These are phyloP conservation scores for Fabrea salina DNA, from an alignment of 169 alveolate genomes.

Conservation along the genomic window DNA sequence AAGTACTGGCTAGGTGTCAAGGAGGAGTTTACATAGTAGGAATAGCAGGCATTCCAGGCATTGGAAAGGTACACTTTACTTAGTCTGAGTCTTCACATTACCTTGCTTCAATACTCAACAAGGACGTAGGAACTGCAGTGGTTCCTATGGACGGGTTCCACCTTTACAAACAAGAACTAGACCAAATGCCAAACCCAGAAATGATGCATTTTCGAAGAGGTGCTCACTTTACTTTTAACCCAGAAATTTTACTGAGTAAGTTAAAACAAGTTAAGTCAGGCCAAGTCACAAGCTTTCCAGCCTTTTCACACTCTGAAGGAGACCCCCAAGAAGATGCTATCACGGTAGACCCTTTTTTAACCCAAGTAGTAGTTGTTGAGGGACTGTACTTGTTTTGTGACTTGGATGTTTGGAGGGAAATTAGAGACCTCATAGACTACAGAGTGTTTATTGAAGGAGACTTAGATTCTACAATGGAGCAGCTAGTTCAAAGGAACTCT, in stretches of 20 bases:
- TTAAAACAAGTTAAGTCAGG: background rate
- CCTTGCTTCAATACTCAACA: background rate
- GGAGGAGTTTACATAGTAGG: background rate
- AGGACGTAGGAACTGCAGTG: background rate
- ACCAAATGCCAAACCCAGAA: background rate
- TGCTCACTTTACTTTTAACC: background rate
- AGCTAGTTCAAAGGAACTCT: background rate
- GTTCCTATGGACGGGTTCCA: slow-evolving; percentile 16
- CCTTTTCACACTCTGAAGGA: background rate
- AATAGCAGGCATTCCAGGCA: background rate
- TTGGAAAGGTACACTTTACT: background rate
- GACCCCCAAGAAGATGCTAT: slow-evolving; percentile 1
- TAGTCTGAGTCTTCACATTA: background rate
- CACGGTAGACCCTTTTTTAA: background rate
- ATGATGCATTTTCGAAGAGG: background rate
- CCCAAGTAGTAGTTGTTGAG: background rate
- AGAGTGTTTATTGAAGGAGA: background rate
- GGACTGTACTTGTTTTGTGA: background rate
- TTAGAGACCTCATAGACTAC: background rate
- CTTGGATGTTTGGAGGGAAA: background rate
- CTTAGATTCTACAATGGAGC: background rate
- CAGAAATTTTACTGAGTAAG: background rate
- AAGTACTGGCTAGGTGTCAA: too few species aligned
- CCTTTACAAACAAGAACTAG: background rate
- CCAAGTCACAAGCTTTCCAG: background rate